Evolutionary conservation across 192 early-diverging fungal species (phyloP), one percentile per base, ranked within the genome.

Genomic region (Coemansia sp.): DNA sequence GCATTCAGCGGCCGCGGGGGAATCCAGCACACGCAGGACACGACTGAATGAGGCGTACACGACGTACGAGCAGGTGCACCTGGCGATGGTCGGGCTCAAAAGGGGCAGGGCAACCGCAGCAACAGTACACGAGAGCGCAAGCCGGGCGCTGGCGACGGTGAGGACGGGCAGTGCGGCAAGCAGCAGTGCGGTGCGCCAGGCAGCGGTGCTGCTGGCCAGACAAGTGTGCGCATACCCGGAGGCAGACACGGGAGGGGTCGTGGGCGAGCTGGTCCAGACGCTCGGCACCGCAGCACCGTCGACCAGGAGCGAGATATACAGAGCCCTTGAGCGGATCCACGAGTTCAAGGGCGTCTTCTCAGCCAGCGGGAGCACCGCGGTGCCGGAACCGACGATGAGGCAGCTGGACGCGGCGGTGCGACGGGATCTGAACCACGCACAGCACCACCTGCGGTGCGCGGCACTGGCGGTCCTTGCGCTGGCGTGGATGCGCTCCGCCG

Each of bases 401-500:
- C 37, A 32, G n/a, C 67, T 80, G 43, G 64, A 64, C 8, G 18
- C 13, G 4, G 51, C 67, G 15, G 55, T 72, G 4, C 45, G 63
- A 2, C 19, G 61, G 52, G 78, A 80, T 32, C 65, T 80, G 55
- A 75, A 75, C 60, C 69, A 77, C 40, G 52, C 80, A 8, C 74
- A 82, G 66, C 80, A 77, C 49, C 80, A 74, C 41, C 15, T 82
- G 61, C 80, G 80, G 15, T 68, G 75, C 61, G 69, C 75, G 36
- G 65, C 75, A 6, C 66, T 82, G 15, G 45, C 67, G 6, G 46
- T 76, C 0, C 21, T 71, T 39, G 54, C 78, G 19, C 51, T 55
- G n/a, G 49, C 66, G 10, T 61, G 40, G 48, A 54, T 61, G 16
- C 36, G 41, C 9, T n/a, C n/a, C 36, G 41, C 9, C 36, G 41